Conservation (phyloP, 805 yeast species). For the Yamadazyma scolyti region DNA sequence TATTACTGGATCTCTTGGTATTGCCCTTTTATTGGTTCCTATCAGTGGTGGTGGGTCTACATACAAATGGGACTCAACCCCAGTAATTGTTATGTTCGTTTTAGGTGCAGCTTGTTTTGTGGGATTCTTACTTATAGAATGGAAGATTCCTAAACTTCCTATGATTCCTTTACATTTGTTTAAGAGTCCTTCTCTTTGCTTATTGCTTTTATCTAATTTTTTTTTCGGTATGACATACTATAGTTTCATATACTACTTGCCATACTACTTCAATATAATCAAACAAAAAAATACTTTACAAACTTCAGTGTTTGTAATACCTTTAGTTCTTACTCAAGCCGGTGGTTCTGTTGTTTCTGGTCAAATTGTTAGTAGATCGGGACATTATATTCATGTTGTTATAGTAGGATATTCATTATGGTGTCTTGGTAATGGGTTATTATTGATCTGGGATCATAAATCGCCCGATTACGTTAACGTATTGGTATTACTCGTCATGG, state of each 20-base stretch:
- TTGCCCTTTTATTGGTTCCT: slow-evolving; percentile 52
- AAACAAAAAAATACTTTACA: slow-evolving; percentile 37
- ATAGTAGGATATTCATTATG: slow-evolving; percentile 41
- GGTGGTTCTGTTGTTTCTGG: slow-evolving; percentile 45
- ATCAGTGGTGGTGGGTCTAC: slow-evolving; percentile 60
- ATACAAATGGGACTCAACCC: slow-evolving; percentile 49
- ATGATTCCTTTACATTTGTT: slow-evolving; percentile 52
- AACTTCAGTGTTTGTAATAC: slow-evolving; percentile 32
- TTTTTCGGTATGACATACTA: slow-evolving; percentile 50
- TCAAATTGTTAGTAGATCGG: slow-evolving; percentile 37
- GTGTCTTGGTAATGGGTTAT: slow-evolving; percentile 39
- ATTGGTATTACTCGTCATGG: slow-evolving; percentile 14
- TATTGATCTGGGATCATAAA: slow-evolving; percentile 26
- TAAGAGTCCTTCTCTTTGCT: slow-evolving; percentile 30
- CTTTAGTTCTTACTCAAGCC: slow-evolving; percentile 45
- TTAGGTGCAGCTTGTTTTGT: slow-evolving; percentile 32
- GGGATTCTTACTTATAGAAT: slow-evolving; percentile 48
- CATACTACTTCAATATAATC: slow-evolving; percentile 26
- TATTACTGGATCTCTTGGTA: slow-evolving; percentile 42
- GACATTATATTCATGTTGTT: slow-evolving; percentile 42
- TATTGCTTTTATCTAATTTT: slow-evolving; percentile 31
- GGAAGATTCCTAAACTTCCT: slow-evolving; percentile 47
- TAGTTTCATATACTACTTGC: slow-evolving; percentile 45
- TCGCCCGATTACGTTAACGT: slow-evolving; percentile 30
- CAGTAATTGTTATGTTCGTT: slow-evolving; percentile 32